Evolutionary conservation across 768 basidiomycete genomes (phyloP), one percentile per base, ranked within the genome.

Genomic region (Mycena amicta): DNA sequence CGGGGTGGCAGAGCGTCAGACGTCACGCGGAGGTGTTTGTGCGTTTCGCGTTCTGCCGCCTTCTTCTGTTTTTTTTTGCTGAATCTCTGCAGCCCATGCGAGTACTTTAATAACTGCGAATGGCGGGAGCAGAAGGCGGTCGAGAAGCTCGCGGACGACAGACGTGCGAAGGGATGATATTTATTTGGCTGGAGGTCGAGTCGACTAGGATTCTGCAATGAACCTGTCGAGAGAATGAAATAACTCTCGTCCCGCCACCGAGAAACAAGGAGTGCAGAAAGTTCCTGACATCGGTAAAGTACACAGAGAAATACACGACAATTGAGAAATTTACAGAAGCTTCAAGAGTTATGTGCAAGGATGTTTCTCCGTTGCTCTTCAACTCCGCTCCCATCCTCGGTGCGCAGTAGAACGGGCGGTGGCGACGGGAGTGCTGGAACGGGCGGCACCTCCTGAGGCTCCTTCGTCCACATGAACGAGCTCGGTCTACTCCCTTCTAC

Each of bases 71-170:
- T 31, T 26, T 27, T 22, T 27, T 40, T 47, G 28, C 58, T 56
- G 29, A 60, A 25, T 26, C 5, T 41, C 26, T 47, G 3, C 52
- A 89, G 88, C 46, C 77, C 80, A 15, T 94, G 92, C 66, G 91
- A 93, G 72, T 94, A 92, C 67, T 72, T 74, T 29, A 73, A 79
- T 2, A 86, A 83, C 13, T 95, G 93, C 66, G 93, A 95, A 74
- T 95, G 92, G 92, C 77, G 91, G 60, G 85, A 84, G 23, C 63
- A 71, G 56, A 84, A 84, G 65, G 83, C 77, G 18, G 51, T 60
- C 23, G 83, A 84, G 61, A 55, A 28, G 40, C 51, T 52, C 33
- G n/a, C n/a, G n/a, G n/a, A n/a, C n/a, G n/a, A n/a, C n/a, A n/a
- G n/a, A n/a, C n/a, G n/a, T n/a, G n/a, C n/a, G n/a, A n/a, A n/a